phyloP scores from a whole-genome alignment of 768 basidiomycete genomes.

The Kwoniella dendrophila region DNA sequence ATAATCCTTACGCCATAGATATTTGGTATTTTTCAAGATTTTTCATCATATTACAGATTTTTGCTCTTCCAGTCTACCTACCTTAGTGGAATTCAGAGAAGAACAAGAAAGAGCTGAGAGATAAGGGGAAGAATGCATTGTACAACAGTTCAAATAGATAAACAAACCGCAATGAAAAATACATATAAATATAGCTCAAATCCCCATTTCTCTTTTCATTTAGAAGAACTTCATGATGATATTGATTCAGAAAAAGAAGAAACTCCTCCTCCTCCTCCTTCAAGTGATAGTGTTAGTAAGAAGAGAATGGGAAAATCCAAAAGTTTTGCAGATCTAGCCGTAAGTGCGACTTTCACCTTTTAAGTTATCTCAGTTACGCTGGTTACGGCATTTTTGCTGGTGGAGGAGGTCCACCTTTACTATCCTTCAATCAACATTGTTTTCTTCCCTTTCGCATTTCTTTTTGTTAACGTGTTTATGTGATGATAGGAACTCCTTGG shows the following conservation, averaged over 20 bases:
- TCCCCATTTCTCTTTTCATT: background rate
- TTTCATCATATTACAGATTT: too few species aligned
- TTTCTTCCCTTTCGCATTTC: background rate
- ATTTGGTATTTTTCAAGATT: too few species aligned
- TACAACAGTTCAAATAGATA: background rate
- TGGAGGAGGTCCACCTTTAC: slow-evolving; percentile 21
- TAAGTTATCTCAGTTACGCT: background rate
- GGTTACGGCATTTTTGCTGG: slow-evolving; percentile 9
- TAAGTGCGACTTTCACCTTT: slow-evolving; percentile 10
- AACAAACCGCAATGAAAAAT: background rate
- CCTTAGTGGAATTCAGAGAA: too few species aligned
- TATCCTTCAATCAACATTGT: background rate
- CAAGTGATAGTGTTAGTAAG: too few species aligned
- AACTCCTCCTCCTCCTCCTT: too few species aligned
- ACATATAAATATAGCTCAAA: background rate
- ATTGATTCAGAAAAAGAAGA: background rate
- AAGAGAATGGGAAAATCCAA: slow-evolving; percentile 13
- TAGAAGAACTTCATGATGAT: background rate
- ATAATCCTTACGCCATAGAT: too few species aligned
- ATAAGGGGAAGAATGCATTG: too few species aligned
- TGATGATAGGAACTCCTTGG: slow-evolving; percentile 9
- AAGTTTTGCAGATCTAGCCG: slow-evolving; percentile 24
- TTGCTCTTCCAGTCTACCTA: too few species aligned
- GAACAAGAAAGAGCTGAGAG: too few species aligned
- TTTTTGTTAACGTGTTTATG: background rate